phyloP scores from a whole-genome alignment of 148 eudicot genomes.

The Persicaria maculosa region DNA sequence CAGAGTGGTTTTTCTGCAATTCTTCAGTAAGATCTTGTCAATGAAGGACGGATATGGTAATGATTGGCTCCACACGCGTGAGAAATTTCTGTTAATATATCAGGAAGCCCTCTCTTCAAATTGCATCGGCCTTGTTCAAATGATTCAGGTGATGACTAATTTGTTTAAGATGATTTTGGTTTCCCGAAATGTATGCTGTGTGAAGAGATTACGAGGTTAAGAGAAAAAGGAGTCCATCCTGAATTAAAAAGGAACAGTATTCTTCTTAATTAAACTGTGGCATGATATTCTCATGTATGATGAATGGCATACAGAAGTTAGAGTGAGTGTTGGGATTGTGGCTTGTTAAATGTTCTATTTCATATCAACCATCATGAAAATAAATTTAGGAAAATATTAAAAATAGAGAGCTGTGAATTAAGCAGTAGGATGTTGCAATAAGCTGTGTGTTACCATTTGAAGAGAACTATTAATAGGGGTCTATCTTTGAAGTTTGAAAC shows the following conservation, averaged over 20 bases:
- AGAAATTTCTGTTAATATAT: conserved; percentile 55
- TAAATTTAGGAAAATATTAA: background rate
- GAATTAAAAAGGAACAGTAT: background rate
- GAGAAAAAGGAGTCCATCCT: background rate
- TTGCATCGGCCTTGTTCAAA: conserved; percentile 57
- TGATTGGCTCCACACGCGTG: conserved; percentile 45
- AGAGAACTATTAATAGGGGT: background rate
- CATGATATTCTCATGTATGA: background rate
- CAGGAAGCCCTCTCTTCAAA: conserved; percentile 69
- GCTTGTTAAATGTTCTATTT: background rate
- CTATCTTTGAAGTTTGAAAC: background rate
- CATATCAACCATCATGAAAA: background rate
- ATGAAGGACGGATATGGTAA: conserved; percentile 47
- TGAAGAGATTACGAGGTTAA: background rate
- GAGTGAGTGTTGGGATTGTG: background rate
- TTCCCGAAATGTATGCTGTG: background rate
- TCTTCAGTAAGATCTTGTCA: conserved; percentile 63
- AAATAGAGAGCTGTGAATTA: background rate
- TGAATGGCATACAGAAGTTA: background rate
- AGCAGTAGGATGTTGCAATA: background rate
- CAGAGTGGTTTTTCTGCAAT: conserved; percentile 75
- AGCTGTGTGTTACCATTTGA: conserved; percentile 1
- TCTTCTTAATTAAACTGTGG: background rate
- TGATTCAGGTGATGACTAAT: conserved; percentile 65
- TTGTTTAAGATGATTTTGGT: background rate